Conservation (phyloP, 345 rosid species). For the Eucalyptus polyanthemos region DNA sequence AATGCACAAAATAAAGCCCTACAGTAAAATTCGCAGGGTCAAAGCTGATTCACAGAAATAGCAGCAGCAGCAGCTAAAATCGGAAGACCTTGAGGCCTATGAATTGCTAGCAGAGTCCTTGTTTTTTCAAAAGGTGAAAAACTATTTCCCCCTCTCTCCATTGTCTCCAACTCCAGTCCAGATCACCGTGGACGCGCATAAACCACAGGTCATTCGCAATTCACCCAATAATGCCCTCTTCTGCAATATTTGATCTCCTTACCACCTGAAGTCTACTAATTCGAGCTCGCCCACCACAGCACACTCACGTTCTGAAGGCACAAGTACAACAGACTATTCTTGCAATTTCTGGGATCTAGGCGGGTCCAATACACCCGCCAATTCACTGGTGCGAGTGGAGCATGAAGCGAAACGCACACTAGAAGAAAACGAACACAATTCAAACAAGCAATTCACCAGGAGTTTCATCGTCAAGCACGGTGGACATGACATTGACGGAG, state of each 20-base stretch:
- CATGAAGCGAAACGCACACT: neutral
- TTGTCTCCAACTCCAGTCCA: neutral
- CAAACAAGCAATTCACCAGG: slow-evolving; percentile 26
- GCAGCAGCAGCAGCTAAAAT: neutral
- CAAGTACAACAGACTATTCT: neutral
- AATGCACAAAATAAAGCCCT: neutral
- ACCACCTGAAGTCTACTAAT: neutral
- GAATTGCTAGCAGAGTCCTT: neutral
- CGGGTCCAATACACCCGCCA: neutral
- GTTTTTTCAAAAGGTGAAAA: neutral
- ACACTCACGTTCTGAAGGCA: neutral
- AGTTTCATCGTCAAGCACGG: slow-evolving; percentile 43
- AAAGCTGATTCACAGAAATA: neutral
- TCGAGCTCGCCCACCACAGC: neutral
- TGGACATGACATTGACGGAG: slow-evolving; percentile 47
- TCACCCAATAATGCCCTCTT: neutral
- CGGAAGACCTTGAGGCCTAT: neutral
- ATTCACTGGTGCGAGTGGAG: neutral
- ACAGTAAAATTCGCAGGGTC: neutral
- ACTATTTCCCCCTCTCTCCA: neutral
- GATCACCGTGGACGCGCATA: neutral
- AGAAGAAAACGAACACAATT: neutral
- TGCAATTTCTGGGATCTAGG: neutral
- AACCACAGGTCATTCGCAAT: neutral
- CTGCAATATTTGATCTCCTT: neutral